phyloP scores from a whole-genome alignment of 768 basidiomycete genomes.

The Suillus discolor region DNA sequence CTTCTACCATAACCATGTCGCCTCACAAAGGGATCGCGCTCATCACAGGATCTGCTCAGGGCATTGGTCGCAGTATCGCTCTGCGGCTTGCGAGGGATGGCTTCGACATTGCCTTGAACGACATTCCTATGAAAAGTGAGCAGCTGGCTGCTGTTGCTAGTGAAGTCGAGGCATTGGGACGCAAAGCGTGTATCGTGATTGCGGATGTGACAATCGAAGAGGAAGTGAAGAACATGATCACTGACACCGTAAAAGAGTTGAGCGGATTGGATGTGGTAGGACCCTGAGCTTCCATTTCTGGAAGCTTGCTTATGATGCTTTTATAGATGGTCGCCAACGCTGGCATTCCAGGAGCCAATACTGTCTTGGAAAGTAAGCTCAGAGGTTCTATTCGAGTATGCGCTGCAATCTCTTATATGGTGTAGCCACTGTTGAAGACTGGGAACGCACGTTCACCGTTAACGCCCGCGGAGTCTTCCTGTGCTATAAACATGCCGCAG shows the following conservation, averaged over 20 bases:
- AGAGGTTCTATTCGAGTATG: not conserved
- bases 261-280: conserved; percentile 19
- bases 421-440: conserved; percentile 24
- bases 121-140: conserved; percentile 16
- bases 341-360: conserved; percentile 13
- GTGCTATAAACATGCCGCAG: conserved; percentile 24
- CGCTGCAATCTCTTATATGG: not conserved
- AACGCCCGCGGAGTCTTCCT: conserved; percentile 35
- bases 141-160: conserved; percentile 14
- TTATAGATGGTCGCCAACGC: conserved; percentile 26
- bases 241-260: conserved; percentile 11
- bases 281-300: not conserved
- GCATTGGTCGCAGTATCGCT: conserved; percentile 30
- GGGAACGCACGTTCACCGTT: conserved; percentile 28
- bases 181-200: conserved; percentile 1
- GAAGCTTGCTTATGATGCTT: not conserved
- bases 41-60: conserved; percentile 26
- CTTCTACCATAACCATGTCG: not conserved
- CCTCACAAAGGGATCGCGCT: conserved; percentile 25
- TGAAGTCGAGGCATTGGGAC: conserved; percentile 17
- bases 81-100: conserved; percentile 32
- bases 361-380: conserved; percentile 1
- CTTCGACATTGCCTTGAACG: conserved; percentile 29
- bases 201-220: conserved; percentile 19
- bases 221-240: conserved; percentile 19